phyloP scores from a whole-genome alignment of 1,284 basidiomycete genomes.

The Earliella scabrosa region DNA sequence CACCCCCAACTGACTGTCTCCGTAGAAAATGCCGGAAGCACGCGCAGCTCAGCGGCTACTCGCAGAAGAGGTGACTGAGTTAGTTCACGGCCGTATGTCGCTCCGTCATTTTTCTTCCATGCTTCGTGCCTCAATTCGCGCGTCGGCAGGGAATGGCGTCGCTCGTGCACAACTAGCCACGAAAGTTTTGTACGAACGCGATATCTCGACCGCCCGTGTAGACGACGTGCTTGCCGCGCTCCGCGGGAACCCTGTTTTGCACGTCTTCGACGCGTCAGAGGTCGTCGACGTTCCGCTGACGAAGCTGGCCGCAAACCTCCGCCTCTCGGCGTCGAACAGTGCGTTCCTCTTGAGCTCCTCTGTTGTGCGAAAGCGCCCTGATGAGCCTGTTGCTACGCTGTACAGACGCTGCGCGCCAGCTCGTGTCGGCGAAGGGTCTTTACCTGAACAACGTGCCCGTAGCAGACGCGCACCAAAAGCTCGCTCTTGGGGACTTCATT shows the following conservation, averaged over 20 bases:
- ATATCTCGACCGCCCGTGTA: conserved; percentile 48
- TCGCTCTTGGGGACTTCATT: conserved; percentile 59
- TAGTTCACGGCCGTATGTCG: conserved; percentile 80
- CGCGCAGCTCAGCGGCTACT: conserved; percentile 80
- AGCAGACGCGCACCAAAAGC: conserved; percentile 44
- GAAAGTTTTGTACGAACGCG: conserved; percentile 60
- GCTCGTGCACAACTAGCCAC: conserved; percentile 63
- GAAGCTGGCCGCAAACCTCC: conserved; percentile 58
- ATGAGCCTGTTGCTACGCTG: background rate
- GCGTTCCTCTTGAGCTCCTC: conserved; percentile 29
- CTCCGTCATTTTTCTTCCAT: background rate
- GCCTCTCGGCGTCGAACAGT: conserved; percentile 61
- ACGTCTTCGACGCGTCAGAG: conserved; percentile 46
- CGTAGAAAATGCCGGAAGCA: conserved; percentile 56
- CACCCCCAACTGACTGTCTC: background rate
- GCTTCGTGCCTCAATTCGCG: background rate
- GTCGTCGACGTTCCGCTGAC: conserved; percentile 53
- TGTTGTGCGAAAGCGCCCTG: background rate
- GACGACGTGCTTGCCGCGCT: conserved; percentile 60
- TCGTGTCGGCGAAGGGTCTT: conserved; percentile 55
- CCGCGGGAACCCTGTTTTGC: conserved; percentile 59
- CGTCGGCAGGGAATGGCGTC: conserved; percentile 41
- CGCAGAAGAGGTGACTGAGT: conserved; percentile 86
- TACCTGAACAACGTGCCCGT: conserved; percentile 55
- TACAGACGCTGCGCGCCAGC: conserved; percentile 56